Evolutionary conservation across 202 grass and related monocot species (phyloP).

Genomic region (Eragrostis tef): DNA sequence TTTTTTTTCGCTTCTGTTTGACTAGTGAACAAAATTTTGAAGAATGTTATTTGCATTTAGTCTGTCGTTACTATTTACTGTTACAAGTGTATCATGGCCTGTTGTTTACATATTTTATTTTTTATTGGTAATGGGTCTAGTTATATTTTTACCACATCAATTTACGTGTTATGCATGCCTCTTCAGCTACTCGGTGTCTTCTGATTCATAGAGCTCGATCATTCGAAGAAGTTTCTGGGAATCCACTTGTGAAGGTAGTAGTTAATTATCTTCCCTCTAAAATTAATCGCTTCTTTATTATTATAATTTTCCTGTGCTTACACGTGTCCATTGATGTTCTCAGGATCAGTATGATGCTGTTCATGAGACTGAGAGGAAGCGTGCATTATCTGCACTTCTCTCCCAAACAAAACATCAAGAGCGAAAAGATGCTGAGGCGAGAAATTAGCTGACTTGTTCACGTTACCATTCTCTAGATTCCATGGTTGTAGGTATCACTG

Average conservation of each 20-base stretch:
- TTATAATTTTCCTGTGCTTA: slow-evolving; percentile 28
- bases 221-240: slow-evolving; percentile 77
- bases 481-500: slow-evolving; percentile 33
- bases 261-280: slow-evolving; percentile 23
- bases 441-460: slow-evolving; percentile 20
- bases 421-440: slow-evolving; percentile 83
- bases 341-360: slow-evolving; percentile 78
- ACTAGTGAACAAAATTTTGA: slow-evolving; percentile 21
- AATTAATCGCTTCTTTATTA: slow-evolving; percentile 41
- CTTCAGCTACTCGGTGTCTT: slow-evolving; percentile 64
- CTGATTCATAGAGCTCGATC: slow-evolving; percentile 82
- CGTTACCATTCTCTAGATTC: slow-evolving; percentile 24
- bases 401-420: slow-evolving; percentile 90
- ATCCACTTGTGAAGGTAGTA: slow-evolving; percentile 82
- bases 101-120: slow-evolving; percentile 27
- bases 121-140: slow-evolving; percentile 4
- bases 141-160: slow-evolving; percentile 35
- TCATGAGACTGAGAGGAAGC: slow-evolving; percentile 90
- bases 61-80: slow-evolving; percentile 5
- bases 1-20: background rate
- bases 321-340: slow-evolving; percentile 15
- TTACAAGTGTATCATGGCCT: slow-evolving; percentile 21
- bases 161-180: slow-evolving; percentile 9
- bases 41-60: slow-evolving; percentile 9
- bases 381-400: slow-evolving; percentile 78